Percentiles rank a stretch among this genome's conserved stretches.
These are phyloP conservation scores for Aspergillus bertholletiae DNA, from an alignment of 495 filamentous ascomycete species.

Conservation along the genomic window DNA sequence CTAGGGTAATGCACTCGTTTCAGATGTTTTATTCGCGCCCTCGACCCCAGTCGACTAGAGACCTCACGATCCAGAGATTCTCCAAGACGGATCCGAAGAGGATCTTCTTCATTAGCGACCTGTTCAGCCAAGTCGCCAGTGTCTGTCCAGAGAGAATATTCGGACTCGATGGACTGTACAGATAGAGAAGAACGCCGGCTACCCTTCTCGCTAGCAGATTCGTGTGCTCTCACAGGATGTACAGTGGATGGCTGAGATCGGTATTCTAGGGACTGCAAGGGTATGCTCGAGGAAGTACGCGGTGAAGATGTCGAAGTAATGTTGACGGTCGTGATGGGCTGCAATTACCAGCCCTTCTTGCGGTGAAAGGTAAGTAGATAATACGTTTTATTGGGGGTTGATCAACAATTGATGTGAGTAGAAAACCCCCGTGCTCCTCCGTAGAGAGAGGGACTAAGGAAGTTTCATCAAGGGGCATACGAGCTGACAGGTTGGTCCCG, in stretches of 20 bases:
- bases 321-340: constrained; percentile 53
- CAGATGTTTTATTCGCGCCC: constrained; percentile 29
- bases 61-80: constrained; percentile 58
- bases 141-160: constrained; percentile 83
- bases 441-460: background rate
- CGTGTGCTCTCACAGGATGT: constrained; percentile 34
- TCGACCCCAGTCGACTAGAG: constrained; percentile 24
- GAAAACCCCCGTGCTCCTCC: constrained; percentile 4
- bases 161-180: constrained; percentile 61
- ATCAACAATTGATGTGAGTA: constrained; percentile 1
- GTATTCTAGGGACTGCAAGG: constrained; percentile 51
- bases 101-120: constrained; percentile 76
- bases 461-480: constrained; percentile 5
- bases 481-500: constrained; percentile 2
- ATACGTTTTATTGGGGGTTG: background rate
- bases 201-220: constrained; percentile 43
- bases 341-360: constrained; percentile 37
- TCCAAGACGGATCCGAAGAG: constrained; percentile 61
- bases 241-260: constrained; percentile 30
- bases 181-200: constrained; percentile 54
- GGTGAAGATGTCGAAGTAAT: constrained; percentile 55
- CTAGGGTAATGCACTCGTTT: constrained; percentile 52
- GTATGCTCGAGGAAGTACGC: constrained; percentile 49
- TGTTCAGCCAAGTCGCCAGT: constrained; percentile 93
- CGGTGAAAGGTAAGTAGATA: background rate